Base-by-base conservation (phyloP, 2,329 filamentous ascomycete species). In the Phyllosticta paracitricarpa region DNA sequence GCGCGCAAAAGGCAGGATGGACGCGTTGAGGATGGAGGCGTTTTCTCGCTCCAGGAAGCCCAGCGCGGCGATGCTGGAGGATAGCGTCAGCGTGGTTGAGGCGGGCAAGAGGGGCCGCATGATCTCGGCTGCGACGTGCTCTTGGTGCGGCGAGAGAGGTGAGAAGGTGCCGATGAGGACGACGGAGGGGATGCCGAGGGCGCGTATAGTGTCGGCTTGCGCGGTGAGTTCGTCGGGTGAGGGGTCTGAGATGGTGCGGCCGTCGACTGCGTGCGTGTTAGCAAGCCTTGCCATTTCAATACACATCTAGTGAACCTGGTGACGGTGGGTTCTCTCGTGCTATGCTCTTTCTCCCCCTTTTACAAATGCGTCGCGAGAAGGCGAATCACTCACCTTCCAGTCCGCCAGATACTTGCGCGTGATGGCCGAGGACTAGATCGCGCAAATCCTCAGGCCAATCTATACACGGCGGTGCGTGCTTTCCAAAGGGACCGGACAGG, bases 11-110 rank as follows among this genome's bases (percentile, higher is more conserved):
- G 76, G 68, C 10, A 86, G 72, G 35, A 87, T 84, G 1, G 83
- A 79, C 0, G 84, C 84, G 64, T 88, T 87, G 22, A 88, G 73
- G 19, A 87, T 84, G 1, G 82, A 80, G 0, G 84, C 84, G 66
- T 87, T 87, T 69, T 87, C 85, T 48, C 85, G 77, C 70, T 86
- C 84, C 7, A 86, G 71, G 59, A 84, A 63, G 30, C 79, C 79
- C 0, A 76, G 75, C 1, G 74, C 74, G 0, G 76, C 78, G 19
- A 81, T 76, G 25, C 75, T 69, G 40, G 76, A 73, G 0, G 77
- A 79, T 63, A 75, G 79, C 14, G 53, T 48, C 0, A 78, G 75
- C 0, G 79, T 69, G 0, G 70, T 67, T 0, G 78, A 63, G 4
- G 63, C 65, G 0, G 77, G 76, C 4, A 67, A 67, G 10, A 71